Evolutionary conservation across 176 grass and related monocot species (phyloP), one percentile per base, ranked within the genome.

Genomic region (Pontederia crassipes): DNA sequence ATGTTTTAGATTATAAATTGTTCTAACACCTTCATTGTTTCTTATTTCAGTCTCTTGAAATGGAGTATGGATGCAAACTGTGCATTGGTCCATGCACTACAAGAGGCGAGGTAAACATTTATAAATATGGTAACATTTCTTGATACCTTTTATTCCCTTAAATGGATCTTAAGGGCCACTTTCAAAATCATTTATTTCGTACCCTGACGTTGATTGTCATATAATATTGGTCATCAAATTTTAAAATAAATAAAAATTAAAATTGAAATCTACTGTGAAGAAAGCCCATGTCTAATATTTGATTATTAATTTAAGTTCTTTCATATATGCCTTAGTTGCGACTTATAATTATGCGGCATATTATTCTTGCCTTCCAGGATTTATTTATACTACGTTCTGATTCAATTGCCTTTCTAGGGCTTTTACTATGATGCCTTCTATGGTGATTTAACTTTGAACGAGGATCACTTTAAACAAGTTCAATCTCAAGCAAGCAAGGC

Each of bases 401-500:
- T 67, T 73, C 62, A 71, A 54, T 46, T 57, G 49, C 72, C 72
- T 4, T 73, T 66, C 45, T 59, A 97, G 87, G 93, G 93, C 68
- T 98, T 98, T 74, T 98, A 98, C 68, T 98, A 98, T 68, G 93
- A 98, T 81, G 93, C 87, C 56, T 82, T 83, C 66, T 98, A 98
- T 76, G 48, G 83, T 40, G 79, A 88, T 32, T 56, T 85, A 59
- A 98, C 93, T 57, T 80, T 98, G 76, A 98, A 85, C 46, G 93
- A 98, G 17, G 75, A 80, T 1, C 84, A 98, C 67, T 98, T 98
- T 78, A 73, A 69, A 46, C 69, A 75, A 61, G 91, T 98, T 68
- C 71, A 98, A 54, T 70, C 58, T 77, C 84, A 88, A 72, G 93
- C 93, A 61, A 78, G 85, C 58, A 92, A 98, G 66, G 87, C 87